These are phyloP conservation scores for Mycocalia duriaeana DNA, from an alignment of 1,284 basidiomycete species.

Conservation along the genomic window DNA sequence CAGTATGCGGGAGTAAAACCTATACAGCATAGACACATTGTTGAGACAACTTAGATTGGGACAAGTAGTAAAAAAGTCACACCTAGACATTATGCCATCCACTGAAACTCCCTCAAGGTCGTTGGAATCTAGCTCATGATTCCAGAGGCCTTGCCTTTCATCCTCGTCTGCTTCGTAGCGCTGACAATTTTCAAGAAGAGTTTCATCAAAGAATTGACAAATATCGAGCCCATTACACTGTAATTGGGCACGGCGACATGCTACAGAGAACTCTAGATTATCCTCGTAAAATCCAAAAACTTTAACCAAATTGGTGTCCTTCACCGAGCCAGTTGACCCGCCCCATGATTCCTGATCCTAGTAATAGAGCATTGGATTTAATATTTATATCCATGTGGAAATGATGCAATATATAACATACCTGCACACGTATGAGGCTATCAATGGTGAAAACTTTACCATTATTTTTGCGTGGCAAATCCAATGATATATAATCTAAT, in stretches of 20 bases:
- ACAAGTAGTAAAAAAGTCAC: no score
- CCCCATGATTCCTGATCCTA: conserved; percentile 4
- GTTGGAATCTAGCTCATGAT: conserved; percentile 9
- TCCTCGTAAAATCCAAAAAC: background rate
- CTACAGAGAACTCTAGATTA: background rate
- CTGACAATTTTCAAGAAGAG: conserved; percentile 7
- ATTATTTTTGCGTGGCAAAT: no score
- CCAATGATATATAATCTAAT: no score
- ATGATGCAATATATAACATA: no score
- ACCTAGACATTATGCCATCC: no score
- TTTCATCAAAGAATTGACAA: conserved; percentile 8
- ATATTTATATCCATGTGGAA: no score
- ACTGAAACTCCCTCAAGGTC: no score
- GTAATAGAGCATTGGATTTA: background rate
- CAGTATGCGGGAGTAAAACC: background rate
- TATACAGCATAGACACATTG: no score
- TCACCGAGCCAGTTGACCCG: background rate
- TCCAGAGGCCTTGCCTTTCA: conserved; percentile 7
- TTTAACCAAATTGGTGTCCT: background rate
- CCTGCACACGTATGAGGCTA: no score
- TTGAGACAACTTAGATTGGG: no score
- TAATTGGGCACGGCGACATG: conserved; percentile 3
- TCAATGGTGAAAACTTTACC: no score
- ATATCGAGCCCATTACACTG: conserved; percentile 11
- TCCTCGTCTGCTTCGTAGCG: conserved; percentile 8